These are phyloP conservation scores for Gloeostereum incarnatum DNA, from an alignment of 768 basidiomycete genomes.

Conservation along the genomic window DNA sequence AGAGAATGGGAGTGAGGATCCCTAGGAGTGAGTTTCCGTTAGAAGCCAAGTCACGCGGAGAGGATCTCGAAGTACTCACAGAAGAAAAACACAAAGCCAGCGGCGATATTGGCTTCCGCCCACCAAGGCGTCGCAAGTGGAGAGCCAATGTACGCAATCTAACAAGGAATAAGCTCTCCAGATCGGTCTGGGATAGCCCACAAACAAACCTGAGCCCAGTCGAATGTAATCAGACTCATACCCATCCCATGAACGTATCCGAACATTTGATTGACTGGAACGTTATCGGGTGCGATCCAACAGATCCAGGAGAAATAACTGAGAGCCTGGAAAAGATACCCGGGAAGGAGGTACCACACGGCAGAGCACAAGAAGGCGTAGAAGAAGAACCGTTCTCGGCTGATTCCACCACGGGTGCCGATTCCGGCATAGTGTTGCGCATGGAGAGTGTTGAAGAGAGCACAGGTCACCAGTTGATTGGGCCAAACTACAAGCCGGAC, in stretches of 20 bases:
- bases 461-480: constrained; percentile 58
- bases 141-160: constrained; percentile 57
- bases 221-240: constrained; percentile 87
- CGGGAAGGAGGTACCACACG: constrained; percentile 63
- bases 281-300: constrained; percentile 66
- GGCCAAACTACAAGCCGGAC: constrained; percentile 92
- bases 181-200: constrained; percentile 18
- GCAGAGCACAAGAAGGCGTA: constrained; percentile 49
- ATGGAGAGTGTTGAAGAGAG: constrained; percentile 75
- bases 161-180: constrained; percentile 7
- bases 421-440: constrained; percentile 60
- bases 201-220: constrained; percentile 78
- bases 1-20: constrained; percentile 23
- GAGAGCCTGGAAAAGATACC: constrained; percentile 62
- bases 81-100: constrained; percentile 60
- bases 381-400: constrained; percentile 71
- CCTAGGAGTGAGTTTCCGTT: constrained; percentile 18
- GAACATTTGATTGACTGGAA: constrained; percentile 68
- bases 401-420: constrained; percentile 55
- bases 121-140: constrained; percentile 80
- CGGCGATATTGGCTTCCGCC: constrained; percentile 64
- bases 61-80: constrained; percentile 25
- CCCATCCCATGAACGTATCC: constrained; percentile 69
- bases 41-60: not conserved
- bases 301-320: constrained; percentile 51